Percentiles rank a stretch among this genome's conserved stretches.
These are phyloP conservation scores for Elongisporangium anandrum DNA, from an alignment of 352 stramenopile genomes.

Conservation along the genomic window DNA sequence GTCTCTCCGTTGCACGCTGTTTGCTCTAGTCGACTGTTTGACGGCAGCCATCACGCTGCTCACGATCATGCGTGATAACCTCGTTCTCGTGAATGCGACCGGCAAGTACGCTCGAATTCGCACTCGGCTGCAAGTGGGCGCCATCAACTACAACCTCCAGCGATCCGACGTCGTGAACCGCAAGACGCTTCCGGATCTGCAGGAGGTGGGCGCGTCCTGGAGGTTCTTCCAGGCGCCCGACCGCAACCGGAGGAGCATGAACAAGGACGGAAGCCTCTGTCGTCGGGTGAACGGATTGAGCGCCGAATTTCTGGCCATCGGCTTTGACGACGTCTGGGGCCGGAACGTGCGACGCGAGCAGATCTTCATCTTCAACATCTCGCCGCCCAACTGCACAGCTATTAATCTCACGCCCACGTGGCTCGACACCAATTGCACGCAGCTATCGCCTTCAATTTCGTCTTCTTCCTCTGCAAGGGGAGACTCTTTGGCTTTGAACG, in stretches of 20 bases:
- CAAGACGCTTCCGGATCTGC: not conserved
- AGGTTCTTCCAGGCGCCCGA: constrained; percentile 31
- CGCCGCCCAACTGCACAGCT: constrained; percentile 29
- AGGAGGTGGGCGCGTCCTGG: not conserved
- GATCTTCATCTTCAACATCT: constrained; percentile 43
- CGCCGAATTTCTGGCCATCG: constrained; percentile 8
- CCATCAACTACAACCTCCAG: not conserved
- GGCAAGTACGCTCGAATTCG: not conserved
- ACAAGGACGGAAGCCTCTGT: constrained; percentile 36
- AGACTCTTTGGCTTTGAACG: constrained; percentile 12
- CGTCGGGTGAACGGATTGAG: constrained; percentile 42
- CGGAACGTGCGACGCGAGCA: constrained; percentile 26
- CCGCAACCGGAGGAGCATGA: constrained; percentile 23
- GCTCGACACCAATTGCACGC: constrained; percentile 12
- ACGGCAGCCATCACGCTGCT: not conserved
- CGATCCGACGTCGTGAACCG: not conserved
- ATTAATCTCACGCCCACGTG: constrained; percentile 36
- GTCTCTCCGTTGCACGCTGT: not conserved
- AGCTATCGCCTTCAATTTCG: not conserved
- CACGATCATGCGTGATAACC: not conserved
- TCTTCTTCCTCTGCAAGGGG: no score
- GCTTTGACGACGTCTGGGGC: constrained; percentile 43
- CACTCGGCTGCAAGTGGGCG: not conserved
- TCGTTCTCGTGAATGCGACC: not conserved
- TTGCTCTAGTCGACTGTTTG: not conserved